Percentiles rank a stretch among this genome's conserved stretches.
These are phyloP conservation scores for Crithidia acanthocephali DNA, from an alignment of 208 protist genomes.

Conservation along the genomic window DNA sequence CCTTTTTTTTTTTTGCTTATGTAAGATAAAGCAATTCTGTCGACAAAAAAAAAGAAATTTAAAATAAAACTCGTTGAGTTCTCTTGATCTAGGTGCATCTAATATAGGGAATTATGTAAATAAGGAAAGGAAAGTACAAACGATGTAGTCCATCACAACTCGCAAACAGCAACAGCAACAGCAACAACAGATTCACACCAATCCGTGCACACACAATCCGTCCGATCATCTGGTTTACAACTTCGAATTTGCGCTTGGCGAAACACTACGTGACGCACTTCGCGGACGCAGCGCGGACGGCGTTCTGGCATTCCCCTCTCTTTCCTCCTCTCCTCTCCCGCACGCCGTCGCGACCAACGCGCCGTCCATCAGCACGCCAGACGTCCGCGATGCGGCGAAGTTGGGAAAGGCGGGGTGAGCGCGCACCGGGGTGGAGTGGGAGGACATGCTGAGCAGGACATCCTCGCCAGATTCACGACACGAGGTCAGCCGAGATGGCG, in stretches of 20 bases:
- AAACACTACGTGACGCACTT: conserved; percentile 3
- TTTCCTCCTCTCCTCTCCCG: not conserved
- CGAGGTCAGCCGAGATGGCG: conserved; percentile 11
- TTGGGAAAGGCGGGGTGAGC: not conserved
- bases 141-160: no score
- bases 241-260: conserved; percentile 15
- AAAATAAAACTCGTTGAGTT: no score
- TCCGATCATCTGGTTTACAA: no score
- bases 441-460: conserved; percentile 31
- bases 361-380: not conserved
- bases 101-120: no score
- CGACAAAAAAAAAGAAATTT: no score
- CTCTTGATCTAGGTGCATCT: no score
- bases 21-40: no score
- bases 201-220: no score
- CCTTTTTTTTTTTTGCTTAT: no score
- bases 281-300: not conserved
- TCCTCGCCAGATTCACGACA: conserved; percentile 32
- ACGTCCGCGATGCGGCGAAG: not conserved
- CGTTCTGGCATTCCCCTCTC: not conserved
- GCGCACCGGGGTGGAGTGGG: conserved; percentile 17
- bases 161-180: not conserved
- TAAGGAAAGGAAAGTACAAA: no score
- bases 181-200: not conserved
- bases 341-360: not conserved